phyloP scores from a whole-genome alignment of 768 basidiomycete species.

The Xerocomellus amylosporus region DNA sequence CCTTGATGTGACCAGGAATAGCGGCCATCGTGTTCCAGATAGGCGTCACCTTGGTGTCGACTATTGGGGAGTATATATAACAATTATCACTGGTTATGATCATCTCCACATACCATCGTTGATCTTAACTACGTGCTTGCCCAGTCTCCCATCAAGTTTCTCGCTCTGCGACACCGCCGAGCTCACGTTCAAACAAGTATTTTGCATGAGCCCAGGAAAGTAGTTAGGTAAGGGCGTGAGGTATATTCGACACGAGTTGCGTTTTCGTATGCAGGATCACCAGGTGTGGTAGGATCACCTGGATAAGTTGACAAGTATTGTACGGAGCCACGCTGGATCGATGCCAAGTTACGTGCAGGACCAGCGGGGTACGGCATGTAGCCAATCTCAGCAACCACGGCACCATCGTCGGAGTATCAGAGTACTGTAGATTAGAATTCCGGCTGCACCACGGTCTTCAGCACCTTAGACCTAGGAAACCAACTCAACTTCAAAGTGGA shows the following conservation, averaged over 20 bases:
- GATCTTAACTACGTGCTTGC: slow-evolving; percentile 44
- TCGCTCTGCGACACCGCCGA: slow-evolving; percentile 39
- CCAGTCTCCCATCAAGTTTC: slow-evolving; percentile 48
- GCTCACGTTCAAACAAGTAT: slow-evolving; percentile 57
- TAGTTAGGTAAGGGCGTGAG: slow-evolving; percentile 73
- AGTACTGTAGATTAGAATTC: slow-evolving; percentile 79
- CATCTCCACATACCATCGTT: slow-evolving; percentile 44
- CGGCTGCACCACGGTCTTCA: slow-evolving; percentile 77
- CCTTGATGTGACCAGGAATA: slow-evolving; percentile 77
- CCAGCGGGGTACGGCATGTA: slow-evolving; percentile 72
- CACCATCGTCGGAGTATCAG: slow-evolving; percentile 84
- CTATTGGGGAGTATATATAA: slow-evolving; percentile 31
- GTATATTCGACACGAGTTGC: slow-evolving; percentile 69
- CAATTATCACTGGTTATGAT: neutral
- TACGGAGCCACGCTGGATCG: slow-evolving; percentile 84
- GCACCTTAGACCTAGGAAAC: slow-evolving; percentile 67
- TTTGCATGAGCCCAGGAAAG: slow-evolving; percentile 84
- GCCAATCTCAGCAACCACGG: slow-evolving; percentile 71
- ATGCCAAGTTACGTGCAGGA: slow-evolving; percentile 79
- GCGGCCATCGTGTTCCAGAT: slow-evolving; percentile 89
- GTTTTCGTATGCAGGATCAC: slow-evolving; percentile 81
- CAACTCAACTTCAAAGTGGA: slow-evolving; percentile 7
- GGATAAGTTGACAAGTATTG: slow-evolving; percentile 64
- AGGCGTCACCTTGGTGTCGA: slow-evolving; percentile 76
- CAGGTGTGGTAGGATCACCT: slow-evolving; percentile 84